Conservation (phyloP, 73 alveolate species). For the Tetrahymena elliotti region DNA sequence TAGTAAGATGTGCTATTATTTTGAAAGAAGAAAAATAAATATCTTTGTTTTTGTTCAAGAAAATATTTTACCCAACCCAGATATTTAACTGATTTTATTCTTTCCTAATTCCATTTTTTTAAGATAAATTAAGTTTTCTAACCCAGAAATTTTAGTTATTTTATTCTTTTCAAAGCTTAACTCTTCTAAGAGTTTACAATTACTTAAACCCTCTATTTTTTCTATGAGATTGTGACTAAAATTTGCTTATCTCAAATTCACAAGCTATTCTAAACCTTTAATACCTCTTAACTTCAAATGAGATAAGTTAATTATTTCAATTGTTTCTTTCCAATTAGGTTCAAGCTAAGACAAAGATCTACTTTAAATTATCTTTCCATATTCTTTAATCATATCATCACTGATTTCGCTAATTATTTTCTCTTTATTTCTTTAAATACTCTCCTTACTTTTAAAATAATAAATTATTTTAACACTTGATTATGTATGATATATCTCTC, state of each 20-base stretch:
- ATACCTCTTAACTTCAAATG: conserved; percentile 51
- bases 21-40: neutral
- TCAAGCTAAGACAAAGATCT: neutral
- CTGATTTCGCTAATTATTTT: neutral
- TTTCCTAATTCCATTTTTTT: conserved; percentile 78
- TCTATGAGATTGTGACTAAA: conserved; percentile 74
- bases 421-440: neutral
- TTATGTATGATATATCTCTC: too few species aligned
- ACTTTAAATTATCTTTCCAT: neutral
- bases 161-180: conserved; percentile 82
- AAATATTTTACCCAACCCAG: conserved; percentile 61
- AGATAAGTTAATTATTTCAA: conserved; percentile 47
- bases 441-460: neutral
- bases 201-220: conserved; percentile 75
- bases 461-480: too few species aligned
- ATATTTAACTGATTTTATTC: conserved; percentile 68
- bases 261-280: conserved; percentile 46
- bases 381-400: conserved; percentile 1
- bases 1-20: conserved; percentile 3
- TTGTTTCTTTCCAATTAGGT: conserved; percentile 52
- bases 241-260: conserved; percentile 55
- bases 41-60: conserved; percentile 71
- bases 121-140: conserved; percentile 57
- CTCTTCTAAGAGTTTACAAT: conserved; percentile 75
- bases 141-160: conserved; percentile 65